Conservation (phyloP, 2,329 filamentous ascomycete species). For the Huntiella omanensis region DNA sequence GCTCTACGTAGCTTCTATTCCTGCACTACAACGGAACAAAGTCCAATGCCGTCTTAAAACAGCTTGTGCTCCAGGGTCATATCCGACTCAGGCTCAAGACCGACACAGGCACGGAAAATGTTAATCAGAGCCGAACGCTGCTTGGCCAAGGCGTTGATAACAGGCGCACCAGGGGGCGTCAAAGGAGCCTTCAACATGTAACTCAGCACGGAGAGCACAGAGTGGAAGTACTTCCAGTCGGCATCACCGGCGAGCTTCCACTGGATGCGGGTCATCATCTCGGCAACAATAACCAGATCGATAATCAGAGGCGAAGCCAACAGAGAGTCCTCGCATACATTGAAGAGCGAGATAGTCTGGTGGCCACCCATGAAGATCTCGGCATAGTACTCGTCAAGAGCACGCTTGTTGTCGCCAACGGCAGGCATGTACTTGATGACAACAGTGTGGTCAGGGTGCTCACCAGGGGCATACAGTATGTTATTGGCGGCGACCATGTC, state of each 20-base stretch:
- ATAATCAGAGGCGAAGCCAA: constrained; percentile 94
- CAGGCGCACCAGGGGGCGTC: constrained; percentile 84
- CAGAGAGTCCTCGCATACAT: constrained; percentile 96
- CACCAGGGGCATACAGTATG: constrained; percentile 74
- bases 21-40: neutral
- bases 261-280: constrained; percentile 97
- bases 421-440: constrained; percentile 99
- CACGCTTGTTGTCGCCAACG: constrained; percentile 97
- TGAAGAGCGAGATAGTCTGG: constrained; percentile 95
- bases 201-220: constrained; percentile 87
- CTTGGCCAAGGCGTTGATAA: constrained; percentile 89
- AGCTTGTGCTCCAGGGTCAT: constrained; percentile 99
- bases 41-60: constrained; percentile 32
- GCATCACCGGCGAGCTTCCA: constrained; percentile 51
- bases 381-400: constrained; percentile 95
- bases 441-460: constrained; percentile 95
- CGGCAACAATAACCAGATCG: constrained; percentile 76
- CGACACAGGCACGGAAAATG: constrained; percentile 96
- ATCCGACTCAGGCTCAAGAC: constrained; percentile 90
- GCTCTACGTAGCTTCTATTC: neutral
- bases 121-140: constrained; percentile 89
- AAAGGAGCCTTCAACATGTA: constrained; percentile 98
- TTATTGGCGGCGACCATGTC: constrained; percentile 97
- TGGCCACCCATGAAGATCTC: constrained; percentile 98
- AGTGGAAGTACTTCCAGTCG: constrained; percentile 88